Conservation (phyloP, 805 yeast genomes). For the Candida germanica region DNA sequence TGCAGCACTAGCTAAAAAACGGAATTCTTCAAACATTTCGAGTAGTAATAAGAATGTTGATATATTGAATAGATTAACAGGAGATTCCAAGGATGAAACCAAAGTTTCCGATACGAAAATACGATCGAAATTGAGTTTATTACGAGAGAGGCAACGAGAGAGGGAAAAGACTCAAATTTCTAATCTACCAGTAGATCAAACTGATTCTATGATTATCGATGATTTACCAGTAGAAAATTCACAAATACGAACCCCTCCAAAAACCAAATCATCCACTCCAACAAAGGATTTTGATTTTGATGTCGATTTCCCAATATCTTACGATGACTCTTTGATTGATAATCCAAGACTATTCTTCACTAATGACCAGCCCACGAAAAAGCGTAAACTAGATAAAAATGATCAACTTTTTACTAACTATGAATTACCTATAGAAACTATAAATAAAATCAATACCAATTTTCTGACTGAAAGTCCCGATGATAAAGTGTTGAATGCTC, state of each 20-base stretch:
- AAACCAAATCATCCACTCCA: no score
- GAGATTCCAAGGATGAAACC: background rate
- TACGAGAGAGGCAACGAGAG: background rate
- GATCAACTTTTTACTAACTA: constrained; percentile 42
- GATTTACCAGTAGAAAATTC: background rate
- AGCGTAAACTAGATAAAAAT: constrained; percentile 20
- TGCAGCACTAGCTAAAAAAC: constrained; percentile 46
- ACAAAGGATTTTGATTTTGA: no score
- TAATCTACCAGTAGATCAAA: background rate
- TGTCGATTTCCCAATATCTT: background rate
- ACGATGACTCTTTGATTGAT: constrained; percentile 8
- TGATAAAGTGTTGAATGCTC: constrained; percentile 63
- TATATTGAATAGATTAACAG: constrained; percentile 16
- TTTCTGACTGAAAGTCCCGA: constrained; percentile 81
- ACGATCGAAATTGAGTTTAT: constrained; percentile 3
- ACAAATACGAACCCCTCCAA: background rate
- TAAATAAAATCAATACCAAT: constrained; percentile 45
- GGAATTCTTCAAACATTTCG: constrained; percentile 13
- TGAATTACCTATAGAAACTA: constrained; percentile 28
- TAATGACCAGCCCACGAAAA: constrained; percentile 11
- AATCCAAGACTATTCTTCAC: constrained; percentile 4
- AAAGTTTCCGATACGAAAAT: constrained; percentile 3
- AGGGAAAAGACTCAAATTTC: constrained; percentile 1
- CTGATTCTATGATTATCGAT: background rate
- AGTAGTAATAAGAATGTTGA: constrained; percentile 14